Evolutionary conservation across 371 early-diverging fungal species (phyloP).

Genomic region (Mucor saturninus): DNA sequence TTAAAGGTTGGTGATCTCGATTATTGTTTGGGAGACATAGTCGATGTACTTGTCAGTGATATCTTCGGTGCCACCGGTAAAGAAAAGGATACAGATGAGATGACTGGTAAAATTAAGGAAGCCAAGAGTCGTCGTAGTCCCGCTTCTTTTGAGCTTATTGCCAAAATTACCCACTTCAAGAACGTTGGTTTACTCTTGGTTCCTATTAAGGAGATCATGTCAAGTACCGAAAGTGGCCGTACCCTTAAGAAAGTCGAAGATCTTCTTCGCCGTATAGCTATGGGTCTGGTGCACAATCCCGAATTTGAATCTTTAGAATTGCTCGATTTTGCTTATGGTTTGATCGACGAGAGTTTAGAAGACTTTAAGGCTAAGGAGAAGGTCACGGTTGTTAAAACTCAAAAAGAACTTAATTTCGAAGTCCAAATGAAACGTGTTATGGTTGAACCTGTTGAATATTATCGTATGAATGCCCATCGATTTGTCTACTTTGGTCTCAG

Average conservation of each 20-base stretch:
- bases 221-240: slow-evolving; percentile 80
- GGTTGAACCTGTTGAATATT: slow-evolving; percentile 60
- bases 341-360: slow-evolving; percentile 84
- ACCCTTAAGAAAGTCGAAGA: slow-evolving; percentile 79
- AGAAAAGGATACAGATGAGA: slow-evolving; percentile 90
- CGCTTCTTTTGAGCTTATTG: slow-evolving; percentile 82
- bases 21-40: slow-evolving; percentile 70
- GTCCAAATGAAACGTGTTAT: slow-evolving; percentile 74
- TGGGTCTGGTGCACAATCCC: slow-evolving; percentile 81
- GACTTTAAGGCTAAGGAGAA: slow-evolving; percentile 53
- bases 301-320: slow-evolving; percentile 68
- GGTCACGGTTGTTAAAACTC: slow-evolving; percentile 51
- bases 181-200: slow-evolving; percentile 71
- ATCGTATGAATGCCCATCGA: slow-evolving; percentile 80
- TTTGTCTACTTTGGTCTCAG: slow-evolving; percentile 93
- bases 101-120: slow-evolving; percentile 88
- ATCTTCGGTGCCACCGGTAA: slow-evolving; percentile 89
- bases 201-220: slow-evolving; percentile 88
- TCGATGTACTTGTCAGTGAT: slow-evolving; percentile 79
- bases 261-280: slow-evolving; percentile 73
- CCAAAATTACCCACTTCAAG: slow-evolving; percentile 67
- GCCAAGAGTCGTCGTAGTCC: slow-evolving; percentile 81
- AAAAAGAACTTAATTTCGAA: slow-evolving; percentile 66
- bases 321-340: slow-evolving; percentile 79
- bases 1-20: slow-evolving; percentile 80